Conservation (phyloP, 139 green algal genomes). For the Volvox africanus region DNA sequence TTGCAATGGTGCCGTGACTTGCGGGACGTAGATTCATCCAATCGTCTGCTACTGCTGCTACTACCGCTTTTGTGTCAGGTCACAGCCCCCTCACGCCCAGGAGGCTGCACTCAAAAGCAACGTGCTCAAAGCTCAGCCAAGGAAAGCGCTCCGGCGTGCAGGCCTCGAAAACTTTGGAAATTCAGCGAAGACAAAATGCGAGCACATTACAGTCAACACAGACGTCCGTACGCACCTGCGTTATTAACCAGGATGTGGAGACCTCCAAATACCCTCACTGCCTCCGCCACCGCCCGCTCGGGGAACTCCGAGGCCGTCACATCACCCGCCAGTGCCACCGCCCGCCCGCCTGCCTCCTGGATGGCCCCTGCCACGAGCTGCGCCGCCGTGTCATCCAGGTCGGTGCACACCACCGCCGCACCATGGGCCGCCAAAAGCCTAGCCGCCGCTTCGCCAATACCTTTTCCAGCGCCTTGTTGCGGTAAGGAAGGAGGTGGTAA, state of each 20-base stretch:
- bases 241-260: conserved; percentile 67
- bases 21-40: too few species aligned
- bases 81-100: too few species aligned
- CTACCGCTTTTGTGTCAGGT: too few species aligned
- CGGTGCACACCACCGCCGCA: conserved; percentile 76
- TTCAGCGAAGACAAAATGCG: too few species aligned
- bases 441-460: conserved; percentile 82
- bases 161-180: too few species aligned
- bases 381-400: conserved; percentile 77
- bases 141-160: too few species aligned
- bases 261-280: conserved; percentile 71
- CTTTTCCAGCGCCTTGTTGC: conserved; percentile 80
- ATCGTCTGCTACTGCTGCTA: too few species aligned
- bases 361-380: conserved; percentile 68
- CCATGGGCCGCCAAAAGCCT: conserved; percentile 79
- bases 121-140: too few species aligned
- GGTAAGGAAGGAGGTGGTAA: background rate
- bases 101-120: too few species aligned
- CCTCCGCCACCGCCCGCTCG: conserved; percentile 60
- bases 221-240: conserved; percentile 53
- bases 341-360: conserved; percentile 38
- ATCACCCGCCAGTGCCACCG: conserved; percentile 71
- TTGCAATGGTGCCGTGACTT: too few species aligned
- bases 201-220: too few species aligned
- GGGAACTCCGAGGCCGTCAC: conserved; percentile 77